A percentile compares a stretch with the other conserved stretches of the same genome.
phyloP scores from a whole-genome alignment of 305 asterid genomes.

The Lippia alba region DNA sequence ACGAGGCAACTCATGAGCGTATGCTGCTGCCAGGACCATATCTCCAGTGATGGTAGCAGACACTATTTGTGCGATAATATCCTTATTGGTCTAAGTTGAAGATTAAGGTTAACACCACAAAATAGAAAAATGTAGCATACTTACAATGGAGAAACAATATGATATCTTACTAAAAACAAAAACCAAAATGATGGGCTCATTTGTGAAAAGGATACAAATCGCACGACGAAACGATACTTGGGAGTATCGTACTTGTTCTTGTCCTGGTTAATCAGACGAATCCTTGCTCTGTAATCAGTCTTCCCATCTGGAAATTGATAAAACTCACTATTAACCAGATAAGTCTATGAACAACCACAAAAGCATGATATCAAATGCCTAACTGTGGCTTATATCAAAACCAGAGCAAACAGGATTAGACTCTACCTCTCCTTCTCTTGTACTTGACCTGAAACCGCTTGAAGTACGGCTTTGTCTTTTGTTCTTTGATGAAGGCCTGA shows the following conservation, averaged over 20 bases:
- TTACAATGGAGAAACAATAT: not conserved
- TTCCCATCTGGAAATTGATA: conserved; percentile 54
- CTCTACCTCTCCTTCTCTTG: conserved; percentile 72
- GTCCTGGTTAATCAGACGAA: conserved; percentile 70
- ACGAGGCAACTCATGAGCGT: conserved; percentile 63
- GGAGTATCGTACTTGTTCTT: conserved; percentile 77
- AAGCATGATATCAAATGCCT: not conserved
- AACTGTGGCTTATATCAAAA: not conserved
- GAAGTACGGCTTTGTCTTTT: conserved; percentile 65
- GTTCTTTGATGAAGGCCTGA: conserved; percentile 66
- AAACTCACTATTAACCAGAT: not conserved
- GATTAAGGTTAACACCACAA: conserved; percentile 26
- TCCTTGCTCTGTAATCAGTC: conserved; percentile 77
- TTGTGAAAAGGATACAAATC: conserved; percentile 60
- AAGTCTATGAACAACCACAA: not conserved
- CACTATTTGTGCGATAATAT: conserved; percentile 58
- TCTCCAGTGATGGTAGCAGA: conserved; percentile 72
- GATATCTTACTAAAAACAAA: too few relatives aligned
- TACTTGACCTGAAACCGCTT: conserved; percentile 72
- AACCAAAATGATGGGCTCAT: too few relatives aligned
- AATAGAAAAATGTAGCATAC: not conserved
- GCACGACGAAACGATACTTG: conserved; percentile 64
- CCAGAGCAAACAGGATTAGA: not conserved
- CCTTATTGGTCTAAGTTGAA: conserved; percentile 57
- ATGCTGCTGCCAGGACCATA: conserved; percentile 58